Percentiles rank a stretch among this genome's conserved stretches.
Evolutionary conservation across 1,284 basidiomycete genomes (phyloP).

Genomic region (Tremellales sp.): DNA sequence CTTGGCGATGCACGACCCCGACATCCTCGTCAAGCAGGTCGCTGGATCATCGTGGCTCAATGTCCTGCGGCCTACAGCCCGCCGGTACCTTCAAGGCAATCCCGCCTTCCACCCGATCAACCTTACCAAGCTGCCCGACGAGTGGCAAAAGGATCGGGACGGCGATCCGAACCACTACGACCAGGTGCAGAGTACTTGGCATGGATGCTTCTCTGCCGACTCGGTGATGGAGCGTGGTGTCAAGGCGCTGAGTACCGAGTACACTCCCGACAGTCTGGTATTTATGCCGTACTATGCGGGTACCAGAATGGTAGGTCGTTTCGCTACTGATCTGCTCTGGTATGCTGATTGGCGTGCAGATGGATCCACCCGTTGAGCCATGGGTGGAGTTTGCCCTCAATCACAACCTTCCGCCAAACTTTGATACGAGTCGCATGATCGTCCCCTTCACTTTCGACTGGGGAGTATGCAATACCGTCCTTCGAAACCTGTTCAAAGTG

Average conservation of each 20-base stretch:
- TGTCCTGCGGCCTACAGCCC: slow-evolving; percentile 30
- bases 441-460: slow-evolving; percentile 48
- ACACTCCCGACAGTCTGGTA: slow-evolving; percentile 33
- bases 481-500: slow-evolving; percentile 17
- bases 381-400: slow-evolving; percentile 22
- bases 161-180: slow-evolving; percentile 16
- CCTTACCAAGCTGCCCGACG: slow-evolving; percentile 21
- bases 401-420: slow-evolving; percentile 21
- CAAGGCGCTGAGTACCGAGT: slow-evolving; percentile 17
- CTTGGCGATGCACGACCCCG: slow-evolving; percentile 9
- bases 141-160: slow-evolving; percentile 15
- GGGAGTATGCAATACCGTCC: slow-evolving; percentile 31
- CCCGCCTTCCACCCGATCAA: slow-evolving; percentile 21
- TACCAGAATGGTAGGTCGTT: slow-evolving; percentile 16
- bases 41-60: slow-evolving; percentile 27
- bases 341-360: slow-evolving; percentile 16
- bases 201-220: slow-evolving; percentile 35
- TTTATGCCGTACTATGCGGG: slow-evolving; percentile 42
- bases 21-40: slow-evolving; percentile 19
- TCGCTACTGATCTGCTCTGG: slow-evolving; percentile 13
- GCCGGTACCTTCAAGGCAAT: slow-evolving; percentile 20
- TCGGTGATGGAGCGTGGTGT: slow-evolving; percentile 25
- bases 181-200: slow-evolving; percentile 14
- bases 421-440: slow-evolving; percentile 30
- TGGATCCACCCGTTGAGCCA: slow-evolving; percentile 15